phyloP scores from a whole-genome alignment of 306 rosid genomes.

The Acacia acuminata region DNA sequence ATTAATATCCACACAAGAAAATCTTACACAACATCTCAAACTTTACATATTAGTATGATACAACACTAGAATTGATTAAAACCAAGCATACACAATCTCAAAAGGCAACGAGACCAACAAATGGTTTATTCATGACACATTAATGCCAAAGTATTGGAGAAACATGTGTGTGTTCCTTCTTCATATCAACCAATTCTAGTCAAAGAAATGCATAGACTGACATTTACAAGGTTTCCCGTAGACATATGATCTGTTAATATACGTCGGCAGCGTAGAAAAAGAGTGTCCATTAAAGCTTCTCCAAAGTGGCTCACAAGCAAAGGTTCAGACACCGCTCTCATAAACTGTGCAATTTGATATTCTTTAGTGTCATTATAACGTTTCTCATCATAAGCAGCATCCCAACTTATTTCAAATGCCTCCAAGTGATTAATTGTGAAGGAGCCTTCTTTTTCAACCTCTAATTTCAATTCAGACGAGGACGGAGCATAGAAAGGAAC shows the following conservation, averaged over 20 bases:
- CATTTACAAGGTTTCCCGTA: constrained; percentile 16
- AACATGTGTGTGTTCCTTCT: neutral
- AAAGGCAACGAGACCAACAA: no score
- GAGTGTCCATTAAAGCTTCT: constrained; percentile 29
- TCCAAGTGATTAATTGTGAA: neutral
- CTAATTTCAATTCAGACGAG: neutral
- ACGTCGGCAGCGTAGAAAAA: constrained; percentile 1
- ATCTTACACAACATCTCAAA: no score
- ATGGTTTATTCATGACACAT: no score
- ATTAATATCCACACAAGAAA: no score
- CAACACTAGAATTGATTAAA: no score
- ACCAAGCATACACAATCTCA: no score
- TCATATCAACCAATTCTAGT: neutral
- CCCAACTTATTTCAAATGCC: neutral
- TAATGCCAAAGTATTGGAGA: no score
- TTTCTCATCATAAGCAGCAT: neutral
- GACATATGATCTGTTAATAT: constrained; percentile 20
- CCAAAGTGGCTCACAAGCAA: constrained; percentile 30
- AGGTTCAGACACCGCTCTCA: constrained; percentile 41
- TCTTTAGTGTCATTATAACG: neutral
- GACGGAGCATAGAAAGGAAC: neutral
- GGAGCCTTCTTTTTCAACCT: neutral
- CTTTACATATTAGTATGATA: no score
- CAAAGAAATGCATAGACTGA: constrained; percentile 4
- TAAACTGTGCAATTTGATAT: constrained; percentile 11